Evolutionary conservation across 2,329 filamentous ascomycete genomes (phyloP).

Genomic region (Venturia nashicola): DNA sequence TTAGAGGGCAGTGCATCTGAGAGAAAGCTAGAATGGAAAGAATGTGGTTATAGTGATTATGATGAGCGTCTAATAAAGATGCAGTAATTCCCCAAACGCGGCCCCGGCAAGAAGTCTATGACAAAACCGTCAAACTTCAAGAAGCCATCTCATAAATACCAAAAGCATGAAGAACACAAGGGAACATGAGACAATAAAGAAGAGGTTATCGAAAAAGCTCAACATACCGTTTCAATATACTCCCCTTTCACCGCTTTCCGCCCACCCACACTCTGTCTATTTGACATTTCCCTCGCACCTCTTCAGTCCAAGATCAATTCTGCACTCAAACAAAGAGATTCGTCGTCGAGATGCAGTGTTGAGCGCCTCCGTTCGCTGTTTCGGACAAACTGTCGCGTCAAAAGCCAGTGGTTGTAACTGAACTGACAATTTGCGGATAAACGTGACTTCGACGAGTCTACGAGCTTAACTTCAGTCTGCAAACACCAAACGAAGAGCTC

Average conservation of each 20-base stretch:
- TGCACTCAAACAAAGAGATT: not conserved
- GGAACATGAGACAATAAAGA: not conserved
- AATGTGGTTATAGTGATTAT: not conserved
- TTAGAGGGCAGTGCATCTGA: not conserved
- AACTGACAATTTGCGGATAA: too few relatives aligned
- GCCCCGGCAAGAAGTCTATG: not conserved
- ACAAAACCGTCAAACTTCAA: not conserved
- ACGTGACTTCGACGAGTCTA: too few relatives aligned
- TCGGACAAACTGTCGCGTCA: too few relatives aligned
- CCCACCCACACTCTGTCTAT: slow-evolving; percentile 18
- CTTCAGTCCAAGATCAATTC: not conserved
- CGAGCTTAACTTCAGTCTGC: too few relatives aligned
- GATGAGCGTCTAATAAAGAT: not conserved
- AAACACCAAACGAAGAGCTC: too few relatives aligned
- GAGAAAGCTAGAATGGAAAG: not conserved
- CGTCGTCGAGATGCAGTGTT: not conserved
- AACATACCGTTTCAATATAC: slow-evolving; percentile 85
- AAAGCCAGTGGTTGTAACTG: too few relatives aligned
- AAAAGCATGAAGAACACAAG: not conserved
- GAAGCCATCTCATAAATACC: not conserved
- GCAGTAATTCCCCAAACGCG: not conserved
- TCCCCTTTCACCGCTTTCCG: slow-evolving; percentile 68
- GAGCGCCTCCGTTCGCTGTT: not conserved
- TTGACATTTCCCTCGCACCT: slow-evolving; percentile 10
- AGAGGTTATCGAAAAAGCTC: not conserved